Conservation (phyloP, 1,284 basidiomycete genomes). For the Fomitopsis pinicola region DNA sequence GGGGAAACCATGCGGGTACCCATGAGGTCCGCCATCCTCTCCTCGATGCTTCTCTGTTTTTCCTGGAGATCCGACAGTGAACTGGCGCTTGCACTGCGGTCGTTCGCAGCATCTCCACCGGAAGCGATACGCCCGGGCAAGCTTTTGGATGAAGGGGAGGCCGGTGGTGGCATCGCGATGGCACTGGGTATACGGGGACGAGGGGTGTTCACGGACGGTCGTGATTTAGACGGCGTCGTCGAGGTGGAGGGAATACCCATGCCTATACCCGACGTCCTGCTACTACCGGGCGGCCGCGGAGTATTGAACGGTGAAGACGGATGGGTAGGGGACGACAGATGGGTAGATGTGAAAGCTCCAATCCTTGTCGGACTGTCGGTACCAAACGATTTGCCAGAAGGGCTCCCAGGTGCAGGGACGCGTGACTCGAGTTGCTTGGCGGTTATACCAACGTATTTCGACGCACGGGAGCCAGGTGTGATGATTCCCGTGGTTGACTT, state of each 20-base stretch:
- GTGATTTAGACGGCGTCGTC: constrained; percentile 39
- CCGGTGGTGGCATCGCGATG: constrained; percentile 75
- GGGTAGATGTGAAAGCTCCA: constrained; percentile 21
- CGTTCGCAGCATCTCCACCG: constrained; percentile 28
- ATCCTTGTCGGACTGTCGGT: constrained; percentile 36
- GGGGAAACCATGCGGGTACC: constrained; percentile 26
- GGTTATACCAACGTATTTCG: constrained; percentile 79
- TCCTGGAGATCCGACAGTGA: constrained; percentile 33
- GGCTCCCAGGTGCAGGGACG: constrained; percentile 28
- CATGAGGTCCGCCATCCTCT: constrained; percentile 44
- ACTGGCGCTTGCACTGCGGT: constrained; percentile 1
- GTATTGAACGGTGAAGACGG: constrained; percentile 47
- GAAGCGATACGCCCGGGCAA: constrained; percentile 28
- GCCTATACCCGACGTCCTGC: constrained; percentile 34
- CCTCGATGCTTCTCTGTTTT: constrained; percentile 38
- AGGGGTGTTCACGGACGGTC: constrained; percentile 50
- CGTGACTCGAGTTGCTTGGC: constrained; percentile 70
- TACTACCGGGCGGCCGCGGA: constrained; percentile 45
- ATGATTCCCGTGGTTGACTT: constrained; percentile 38
- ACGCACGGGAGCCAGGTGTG: constrained; percentile 79
- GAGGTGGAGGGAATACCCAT: constrained; percentile 32
- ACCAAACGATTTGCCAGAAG: constrained; percentile 23
- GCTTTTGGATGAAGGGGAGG: constrained; percentile 43
- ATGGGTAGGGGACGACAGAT: constrained; percentile 33
- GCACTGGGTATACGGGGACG: constrained; percentile 64